A percentile compares a stretch with the other conserved stretches of the same genome.
phyloP scores from a whole-genome alignment of 768 basidiomycete genomes.

The Leccinum subtestaceum region DNA sequence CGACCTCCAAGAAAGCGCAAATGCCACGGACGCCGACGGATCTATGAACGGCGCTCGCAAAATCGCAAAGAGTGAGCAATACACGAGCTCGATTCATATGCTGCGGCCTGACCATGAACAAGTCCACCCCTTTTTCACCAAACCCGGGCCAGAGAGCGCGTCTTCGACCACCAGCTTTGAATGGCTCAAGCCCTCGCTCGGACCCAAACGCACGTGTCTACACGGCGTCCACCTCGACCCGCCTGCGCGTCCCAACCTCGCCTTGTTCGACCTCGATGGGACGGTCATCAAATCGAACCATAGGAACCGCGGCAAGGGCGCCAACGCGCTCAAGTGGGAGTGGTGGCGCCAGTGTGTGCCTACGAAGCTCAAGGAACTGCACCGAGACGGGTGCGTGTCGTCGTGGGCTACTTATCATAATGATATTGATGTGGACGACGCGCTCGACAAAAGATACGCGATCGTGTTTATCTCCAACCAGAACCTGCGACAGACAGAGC shows the following conservation, averaged over 20 bases:
- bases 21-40: constrained; percentile 15
- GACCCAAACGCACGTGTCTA: constrained; percentile 36
- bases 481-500: constrained; percentile 42
- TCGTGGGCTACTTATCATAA: not conserved
- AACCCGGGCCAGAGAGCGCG: constrained; percentile 12
- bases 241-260: constrained; percentile 51
- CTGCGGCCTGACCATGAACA: constrained; percentile 6
- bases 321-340: constrained; percentile 38
- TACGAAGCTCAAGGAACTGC: constrained; percentile 55
- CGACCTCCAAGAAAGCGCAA: constrained; percentile 11
- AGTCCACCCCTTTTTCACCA: constrained; percentile 45
- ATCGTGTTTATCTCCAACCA: constrained; percentile 86
- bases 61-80: constrained; percentile 27
- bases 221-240: constrained; percentile 34
- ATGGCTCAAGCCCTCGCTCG: constrained; percentile 36
- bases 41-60: constrained; percentile 19
- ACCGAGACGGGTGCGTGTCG: constrained; percentile 55
- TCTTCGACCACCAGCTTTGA: constrained; percentile 16
- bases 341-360: constrained; percentile 76
- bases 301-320: constrained; percentile 34
- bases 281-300: constrained; percentile 64
- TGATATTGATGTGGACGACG: not conserved
- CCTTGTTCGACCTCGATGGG: constrained; percentile 85
- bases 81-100: no score
- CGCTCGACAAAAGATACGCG: constrained; percentile 46